A percentile compares a stretch with the other conserved stretches of the same genome.
Conservation (phyloP, 306 rosid genomes). For the Notholithocarpus densiflorus region DNA sequence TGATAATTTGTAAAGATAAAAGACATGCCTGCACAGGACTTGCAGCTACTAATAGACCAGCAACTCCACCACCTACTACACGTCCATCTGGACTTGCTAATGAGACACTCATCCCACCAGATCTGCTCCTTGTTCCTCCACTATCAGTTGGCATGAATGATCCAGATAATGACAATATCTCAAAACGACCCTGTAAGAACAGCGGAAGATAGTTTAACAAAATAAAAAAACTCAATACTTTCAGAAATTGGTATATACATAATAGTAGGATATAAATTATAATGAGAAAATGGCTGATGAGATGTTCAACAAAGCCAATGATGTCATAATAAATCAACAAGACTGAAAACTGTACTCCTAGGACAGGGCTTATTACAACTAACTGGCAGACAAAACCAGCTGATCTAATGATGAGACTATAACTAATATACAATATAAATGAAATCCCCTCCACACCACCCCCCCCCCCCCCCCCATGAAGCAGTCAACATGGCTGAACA, state of each 20-base stretch:
- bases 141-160: slow-evolving; percentile 87
- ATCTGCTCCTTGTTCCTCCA: slow-evolving; percentile 87
- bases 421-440: background rate
- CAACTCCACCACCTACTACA: slow-evolving; percentile 94
- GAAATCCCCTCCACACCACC: background rate
- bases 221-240: background rate
- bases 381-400: background rate
- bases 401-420: background rate
- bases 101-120: slow-evolving; percentile 97
- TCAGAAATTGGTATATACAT: background rate
- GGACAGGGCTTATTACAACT: background rate
- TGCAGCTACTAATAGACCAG: slow-evolving; percentile 90
- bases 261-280: background rate
- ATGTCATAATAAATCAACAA: background rate
- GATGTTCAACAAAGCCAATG: background rate
- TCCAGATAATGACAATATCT: slow-evolving; percentile 86
- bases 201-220: slow-evolving; percentile 3
- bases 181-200: slow-evolving; percentile 76
- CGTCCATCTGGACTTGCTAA: slow-evolving; percentile 94
- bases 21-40: slow-evolving; percentile 76
- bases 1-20: background rate
- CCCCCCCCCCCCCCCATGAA: background rate
- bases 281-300: background rate
- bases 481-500: background rate
- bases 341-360: background rate